Base-by-base conservation (phyloP, 305 asterid genomes). In the Nicotiana rustica region DNA sequence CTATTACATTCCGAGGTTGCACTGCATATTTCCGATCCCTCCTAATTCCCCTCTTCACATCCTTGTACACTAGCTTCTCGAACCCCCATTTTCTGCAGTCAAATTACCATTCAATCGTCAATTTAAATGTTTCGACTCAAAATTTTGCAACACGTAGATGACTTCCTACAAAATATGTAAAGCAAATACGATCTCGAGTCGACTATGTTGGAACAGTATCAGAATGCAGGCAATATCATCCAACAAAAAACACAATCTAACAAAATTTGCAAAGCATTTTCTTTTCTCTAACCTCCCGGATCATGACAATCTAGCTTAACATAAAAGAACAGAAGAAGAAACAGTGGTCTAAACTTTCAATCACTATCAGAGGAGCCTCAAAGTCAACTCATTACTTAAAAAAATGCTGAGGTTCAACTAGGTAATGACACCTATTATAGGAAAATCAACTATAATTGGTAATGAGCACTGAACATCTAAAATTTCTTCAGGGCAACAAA, bases 31-130 rank as follows among this genome's bases (percentile, higher is more conserved):
- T 94, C 0, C 97, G 89, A 85, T 94, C 97, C 82, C 95, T 87
- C 62, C 97, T 80, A 4, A 89, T 80, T 1, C 97, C 93, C 65
- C 77, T 90, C 86, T 87, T 92, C 85, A 89, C 94, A 38, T 94
- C 97, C 69, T 84, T 91, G 89, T 87, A 94, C 82, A 93, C 97
- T 14, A 94, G 89, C 89, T 94, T 94, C 95, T 94, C 97, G 47
- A 94, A 93, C 31, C 97, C 97, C 98, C 98, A 94, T 88, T 93
- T 90, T 90, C 98, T 94, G 80, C 2, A 41, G 21, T 35, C 21
- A 21, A 52, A 79, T 64, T 61, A 38, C 25, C 78, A 44, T 71
- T 3, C 12, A 71, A 44, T 44, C 38, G 14, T 71, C 61, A 19
- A 29, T 44, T 70, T 15, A 5, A 18, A 35, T 62, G 52, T 41